Percentiles rank a stretch among this genome's conserved stretches.
Evolutionary conservation across 1,139 yeast species (phyloP).

Genomic region (Hemisphaericaspora xylanilytica): DNA sequence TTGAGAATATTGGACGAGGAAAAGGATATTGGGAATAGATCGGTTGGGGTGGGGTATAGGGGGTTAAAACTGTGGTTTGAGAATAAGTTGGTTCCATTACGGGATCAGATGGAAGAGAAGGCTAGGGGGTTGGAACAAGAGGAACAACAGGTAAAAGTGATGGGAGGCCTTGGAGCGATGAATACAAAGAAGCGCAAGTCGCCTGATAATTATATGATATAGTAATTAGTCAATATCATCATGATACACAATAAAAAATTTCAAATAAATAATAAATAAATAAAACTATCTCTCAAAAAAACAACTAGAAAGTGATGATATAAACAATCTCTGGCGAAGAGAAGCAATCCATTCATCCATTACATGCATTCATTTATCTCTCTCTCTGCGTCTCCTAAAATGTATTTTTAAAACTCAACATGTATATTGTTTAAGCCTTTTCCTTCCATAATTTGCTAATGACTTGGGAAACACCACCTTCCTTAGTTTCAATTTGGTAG

Average conservation of each 20-base stretch:
- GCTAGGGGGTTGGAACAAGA: background rate
- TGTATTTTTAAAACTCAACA: background rate
- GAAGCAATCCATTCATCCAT: too few relatives aligned
- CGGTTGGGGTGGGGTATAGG: conserved; percentile 17
- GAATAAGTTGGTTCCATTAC: conserved; percentile 12
- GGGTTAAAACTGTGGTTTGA: conserved; percentile 23
- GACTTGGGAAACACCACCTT: conserved; percentile 41
- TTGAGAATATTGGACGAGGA: conserved; percentile 22
- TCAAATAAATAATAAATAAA: conserved; percentile 6
- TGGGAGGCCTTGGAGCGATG: conserved; percentile 1
- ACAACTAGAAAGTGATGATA: conserved; percentile 6
- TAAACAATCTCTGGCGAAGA: too few relatives aligned
- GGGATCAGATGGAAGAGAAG: conserved; percentile 5
- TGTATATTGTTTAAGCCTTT: too few relatives aligned
- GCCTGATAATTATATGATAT: conserved; percentile 5
- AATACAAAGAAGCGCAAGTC: conserved; percentile 13
- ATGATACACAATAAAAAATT: conserved; percentile 7
- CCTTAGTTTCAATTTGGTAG: conserved; percentile 55
- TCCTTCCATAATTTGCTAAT: conserved; percentile 36
- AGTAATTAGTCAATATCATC: background rate
- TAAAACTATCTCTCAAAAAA: conserved; percentile 6
- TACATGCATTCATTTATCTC: too few relatives aligned
- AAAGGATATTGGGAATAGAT: conserved; percentile 21
- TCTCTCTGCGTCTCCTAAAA: background rate
- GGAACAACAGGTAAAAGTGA: conserved; percentile 1